Evolutionary conservation across 768 basidiomycete genomes (phyloP).

Genomic region (Tulasnella sp.): DNA sequence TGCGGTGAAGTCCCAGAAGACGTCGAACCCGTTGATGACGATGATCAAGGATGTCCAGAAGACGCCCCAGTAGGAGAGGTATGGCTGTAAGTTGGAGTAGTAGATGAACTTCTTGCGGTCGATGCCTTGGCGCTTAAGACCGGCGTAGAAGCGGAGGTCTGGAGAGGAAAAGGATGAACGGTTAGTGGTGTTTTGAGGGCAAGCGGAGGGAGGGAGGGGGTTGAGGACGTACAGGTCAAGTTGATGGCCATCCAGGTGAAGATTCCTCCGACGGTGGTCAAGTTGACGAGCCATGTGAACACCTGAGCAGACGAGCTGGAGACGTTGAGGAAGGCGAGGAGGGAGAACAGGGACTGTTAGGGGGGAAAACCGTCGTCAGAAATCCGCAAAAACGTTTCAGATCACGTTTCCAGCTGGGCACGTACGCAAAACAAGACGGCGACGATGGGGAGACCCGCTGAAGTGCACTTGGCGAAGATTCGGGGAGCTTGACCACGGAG

Average conservation of each 20-base stretch:
- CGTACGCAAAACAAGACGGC: conserved; percentile 35
- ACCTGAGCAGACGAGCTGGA: conserved; percentile 33
- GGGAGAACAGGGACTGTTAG: conserved; percentile 41
- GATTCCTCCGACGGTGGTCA: conserved; percentile 61
- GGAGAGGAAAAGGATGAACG: conserved; percentile 39
- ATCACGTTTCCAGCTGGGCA: not conserved
- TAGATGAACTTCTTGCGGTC: conserved; percentile 45
- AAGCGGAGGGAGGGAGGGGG: not conserved
- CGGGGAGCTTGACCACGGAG: conserved; percentile 42
- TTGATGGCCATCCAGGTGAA: conserved; percentile 62
- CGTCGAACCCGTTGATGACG: conserved; percentile 51
- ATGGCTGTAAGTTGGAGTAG: conserved; percentile 46
- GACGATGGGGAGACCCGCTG: conserved; percentile 49
- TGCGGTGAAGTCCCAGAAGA: conserved; percentile 62
- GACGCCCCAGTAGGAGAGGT: conserved; percentile 63
- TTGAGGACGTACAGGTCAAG: conserved; percentile 17
- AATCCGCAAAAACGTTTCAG: not conserved
- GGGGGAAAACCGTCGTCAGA: not conserved
- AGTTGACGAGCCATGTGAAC: conserved; percentile 45
- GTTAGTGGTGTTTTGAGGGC: not conserved
- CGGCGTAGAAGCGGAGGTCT: conserved; percentile 56
- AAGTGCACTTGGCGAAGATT: conserved; percentile 48
- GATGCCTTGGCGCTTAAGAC: conserved; percentile 39
- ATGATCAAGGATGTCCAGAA: conserved; percentile 58
- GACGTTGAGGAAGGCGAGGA: conserved; percentile 62